Base-by-base conservation (phyloP, 768 basidiomycete genomes). In the Mycena galopus region DNA sequence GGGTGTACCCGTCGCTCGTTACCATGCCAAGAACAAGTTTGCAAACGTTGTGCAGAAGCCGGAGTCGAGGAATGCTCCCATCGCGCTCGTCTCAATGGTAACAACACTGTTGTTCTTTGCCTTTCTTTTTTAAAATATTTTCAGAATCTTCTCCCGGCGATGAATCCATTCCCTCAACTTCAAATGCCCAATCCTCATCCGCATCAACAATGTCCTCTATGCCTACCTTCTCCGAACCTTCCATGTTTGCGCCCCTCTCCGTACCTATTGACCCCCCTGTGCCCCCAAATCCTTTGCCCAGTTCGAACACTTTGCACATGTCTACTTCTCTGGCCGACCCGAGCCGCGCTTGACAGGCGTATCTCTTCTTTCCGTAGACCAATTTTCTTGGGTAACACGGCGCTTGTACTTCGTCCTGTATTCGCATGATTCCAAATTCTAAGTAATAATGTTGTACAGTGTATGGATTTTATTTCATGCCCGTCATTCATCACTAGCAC, bases 381-480 rank as follows among this genome's bases (percentile, higher is more conserved):
- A 37, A 44, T 47, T 23, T 25, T 29, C 53, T 5, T 58, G 23
- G 37, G 21, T 21, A 39, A 14, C 35, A 14, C 14, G 11, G 39
- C 56, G 51, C 44, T 67, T n/a, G 44, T 59, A 37, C n/a, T 19
- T 42, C 27, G 21, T 55, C 29, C 29, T 61, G 56, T 47, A 57
- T 55, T 32, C 11, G 30, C 44, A 16, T 30, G 32, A 19, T 61
- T 58, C 35, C 55, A 63, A 67, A 59, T 35, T 73, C 72, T 68
- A 72, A 64, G 71, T 72, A 64, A 39, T 65, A 33, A n/a, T 73
- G 55, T 67, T 73, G 67, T 73, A 68, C 66, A 68, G 14, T 65
- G 42, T 69, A 63, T 72, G 58, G 32, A 27, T 66, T 71, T 61
- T 35, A 57, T 51, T 65, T 61, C 32, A 44, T 32, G 42, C 59